A percentile compares a stretch with the other conserved stretches of the same genome.
phyloP scores from a whole-genome alignment of 1,284 basidiomycete genomes.

The Apiotrichum domesticum region DNA sequence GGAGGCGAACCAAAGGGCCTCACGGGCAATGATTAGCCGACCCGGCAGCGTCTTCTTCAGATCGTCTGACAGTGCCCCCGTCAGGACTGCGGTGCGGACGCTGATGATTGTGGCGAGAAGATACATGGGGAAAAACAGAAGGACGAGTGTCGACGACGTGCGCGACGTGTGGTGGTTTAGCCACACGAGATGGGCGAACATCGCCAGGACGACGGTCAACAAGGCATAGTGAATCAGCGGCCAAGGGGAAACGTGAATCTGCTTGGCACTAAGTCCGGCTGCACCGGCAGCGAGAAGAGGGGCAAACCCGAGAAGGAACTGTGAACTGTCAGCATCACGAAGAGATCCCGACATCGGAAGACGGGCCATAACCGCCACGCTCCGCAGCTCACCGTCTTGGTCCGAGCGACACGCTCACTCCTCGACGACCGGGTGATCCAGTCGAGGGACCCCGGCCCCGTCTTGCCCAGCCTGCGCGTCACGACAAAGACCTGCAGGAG shows the following conservation, averaged over 20 bases:
- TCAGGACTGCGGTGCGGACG: constrained; percentile 56
- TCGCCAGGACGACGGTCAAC: constrained; percentile 27
- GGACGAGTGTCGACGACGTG: constrained; percentile 66
- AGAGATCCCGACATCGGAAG: constrained; percentile 17
- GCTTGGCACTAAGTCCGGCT: constrained; percentile 53
- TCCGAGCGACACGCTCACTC: constrained; percentile 53
- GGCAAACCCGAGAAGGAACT: constrained; percentile 40
- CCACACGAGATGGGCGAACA: constrained; percentile 39
- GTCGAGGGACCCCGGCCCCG: constrained; percentile 10
- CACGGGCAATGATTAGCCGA: constrained; percentile 30
- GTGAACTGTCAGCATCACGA: constrained; percentile 34
- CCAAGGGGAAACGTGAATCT: constrained; percentile 49
- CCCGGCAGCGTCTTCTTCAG: constrained; percentile 24
- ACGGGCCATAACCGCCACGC: no score
- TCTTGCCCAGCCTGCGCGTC: constrained; percentile 31
- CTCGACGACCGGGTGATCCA: constrained; percentile 24
- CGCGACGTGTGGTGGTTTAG: constrained; percentile 72
- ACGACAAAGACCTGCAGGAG: constrained; percentile 46
- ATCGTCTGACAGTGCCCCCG: constrained; percentile 25
- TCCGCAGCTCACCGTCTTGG: constrained; percentile 58
- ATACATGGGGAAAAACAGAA: constrained; percentile 80
- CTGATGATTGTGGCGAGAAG: constrained; percentile 54
- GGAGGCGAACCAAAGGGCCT: constrained; percentile 46
- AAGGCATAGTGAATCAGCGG: constrained; percentile 19
- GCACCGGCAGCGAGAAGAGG: constrained; percentile 53